Evolutionary conservation across 2,329 filamentous ascomycete genomes (phyloP).

Genomic region (Aureobasidium zeae): DNA sequence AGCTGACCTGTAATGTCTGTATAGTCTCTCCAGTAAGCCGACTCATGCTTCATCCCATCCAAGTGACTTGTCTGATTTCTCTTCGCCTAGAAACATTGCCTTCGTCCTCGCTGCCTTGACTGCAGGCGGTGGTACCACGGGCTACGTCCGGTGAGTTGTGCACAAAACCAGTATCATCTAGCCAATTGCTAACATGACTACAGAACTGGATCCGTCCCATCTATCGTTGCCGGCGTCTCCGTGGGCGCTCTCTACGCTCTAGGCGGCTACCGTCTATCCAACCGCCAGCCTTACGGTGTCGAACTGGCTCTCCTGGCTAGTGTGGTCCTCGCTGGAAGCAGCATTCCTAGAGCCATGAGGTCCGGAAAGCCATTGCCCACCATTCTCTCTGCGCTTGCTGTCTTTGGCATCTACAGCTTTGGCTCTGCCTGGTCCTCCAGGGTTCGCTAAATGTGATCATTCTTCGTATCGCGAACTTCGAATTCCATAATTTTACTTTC

Average conservation of each 20-base stretch:
- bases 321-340: constrained; percentile 70
- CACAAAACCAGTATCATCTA: no score
- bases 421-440: constrained; percentile 50
- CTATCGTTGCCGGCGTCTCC: constrained; percentile 71
- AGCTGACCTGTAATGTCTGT: constrained; percentile 2
- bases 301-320: constrained; percentile 86
- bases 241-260: constrained; percentile 74
- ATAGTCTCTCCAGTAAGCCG: constrained; percentile 17
- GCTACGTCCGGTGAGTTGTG: no score
- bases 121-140: constrained; percentile 76
- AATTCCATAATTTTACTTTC: no score
- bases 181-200: no score
- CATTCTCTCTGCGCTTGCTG: constrained; percentile 66
- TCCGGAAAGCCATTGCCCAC: constrained; percentile 76
- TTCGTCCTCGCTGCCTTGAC: constrained; percentile 73
- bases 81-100: constrained; percentile 45
- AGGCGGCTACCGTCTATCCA: constrained; percentile 71
- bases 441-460: constrained; percentile 5
- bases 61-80: background rate
- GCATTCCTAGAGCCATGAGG: constrained; percentile 78
- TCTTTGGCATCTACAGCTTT: constrained; percentile 71
- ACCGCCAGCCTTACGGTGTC: constrained; percentile 66
- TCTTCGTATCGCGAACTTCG: no score
- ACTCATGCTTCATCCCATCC: background rate
- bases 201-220: constrained; percentile 79